These are phyloP conservation scores for Alternaria sp. DNA, from an alignment of 2,329 filamentous ascomycete genomes.

Conservation along the genomic window DNA sequence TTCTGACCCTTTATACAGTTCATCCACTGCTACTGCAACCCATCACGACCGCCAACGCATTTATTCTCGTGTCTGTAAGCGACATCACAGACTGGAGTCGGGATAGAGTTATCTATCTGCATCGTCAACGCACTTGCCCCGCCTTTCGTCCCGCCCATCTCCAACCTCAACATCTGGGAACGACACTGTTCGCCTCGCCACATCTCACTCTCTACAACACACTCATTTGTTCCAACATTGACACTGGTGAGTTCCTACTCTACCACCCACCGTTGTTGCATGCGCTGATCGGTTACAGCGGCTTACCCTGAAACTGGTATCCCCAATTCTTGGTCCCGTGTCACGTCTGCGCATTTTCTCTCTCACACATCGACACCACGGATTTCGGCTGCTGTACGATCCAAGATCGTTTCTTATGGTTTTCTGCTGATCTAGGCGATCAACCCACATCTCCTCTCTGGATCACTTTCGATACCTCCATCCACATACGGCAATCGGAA, in stretches of 20 bases:
- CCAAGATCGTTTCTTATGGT: slow-evolving; percentile 11
- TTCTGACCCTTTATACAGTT: slow-evolving; percentile 12
- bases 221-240: slow-evolving; percentile 3
- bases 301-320: neutral
- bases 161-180: slow-evolving; percentile 8
- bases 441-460: neutral
- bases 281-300: slow-evolving; percentile 6
- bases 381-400: slow-evolving; percentile 4
- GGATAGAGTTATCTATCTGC: slow-evolving; percentile 11
- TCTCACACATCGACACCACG: neutral
- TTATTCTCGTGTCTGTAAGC: slow-evolving; percentile 10
- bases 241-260: slow-evolving; percentile 12
- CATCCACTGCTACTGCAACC: slow-evolving; percentile 16
- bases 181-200: neutral
- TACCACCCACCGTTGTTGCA: neutral
- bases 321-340: neutral
- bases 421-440: slow-evolving; percentile 5
- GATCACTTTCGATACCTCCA: slow-evolving; percentile 10
- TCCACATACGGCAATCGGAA: slow-evolving; percentile 10
- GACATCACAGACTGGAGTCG: slow-evolving; percentile 15
- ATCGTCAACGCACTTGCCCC: slow-evolving; percentile 22
- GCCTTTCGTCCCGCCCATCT: slow-evolving; percentile 20
- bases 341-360: slow-evolving; percentile 1
- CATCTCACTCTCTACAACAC: neutral
- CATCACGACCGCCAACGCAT: slow-evolving; percentile 11